Evolutionary conservation across 768 basidiomycete species (phyloP), one percentile per base, ranked within the genome.

Genomic region (Mycena vulgaris): DNA sequence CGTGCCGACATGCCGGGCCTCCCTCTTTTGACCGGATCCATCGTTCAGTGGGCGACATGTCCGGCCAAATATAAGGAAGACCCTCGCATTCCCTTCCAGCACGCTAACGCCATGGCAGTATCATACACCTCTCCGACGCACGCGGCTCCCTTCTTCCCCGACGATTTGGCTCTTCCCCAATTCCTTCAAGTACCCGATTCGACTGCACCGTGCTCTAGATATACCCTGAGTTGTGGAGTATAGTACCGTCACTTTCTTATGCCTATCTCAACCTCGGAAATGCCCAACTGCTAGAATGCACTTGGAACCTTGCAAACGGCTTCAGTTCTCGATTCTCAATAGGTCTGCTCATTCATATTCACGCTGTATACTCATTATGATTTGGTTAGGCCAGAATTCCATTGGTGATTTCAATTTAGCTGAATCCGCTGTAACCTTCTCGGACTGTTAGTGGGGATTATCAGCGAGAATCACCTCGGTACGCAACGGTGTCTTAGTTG

Each of bases 221-320:
- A 64, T 63, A 19, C 80, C 86, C 0, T 86, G 84, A 82, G 67
- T 87, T 47, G 79, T 87, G 31, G 86, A 87, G n/a, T n/a, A n/a
- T n/a, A n/a, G n/a, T 39, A 82, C 85, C 19, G 25, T 49, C 23
- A 52, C 66, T 6, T 7, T 5, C 23, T 25, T 25, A 25, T 35
- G 37, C 31, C n/a, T 37, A 23, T 2, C 17, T 35, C 31, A 21
- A n/a, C 28, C 33, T 53, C 23, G 2, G 14, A 13, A 8, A 10
- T 25, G n/a, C 37, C 14, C 17, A 61, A 28, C 9, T 62, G 19
- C 21, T 8, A 25, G 53, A 55, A 3, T 28, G 60, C 7, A 48
- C 33, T 37, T 68, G 60, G 67, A 37, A 37, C 48, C 67, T 68
- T 11, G 60, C 67, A 1, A 62, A 62, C 17, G 67, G 51, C 8